Evolutionary conservation across 1,284 basidiomycete species (phyloP).

Genomic region (Irpex sp.): DNA sequence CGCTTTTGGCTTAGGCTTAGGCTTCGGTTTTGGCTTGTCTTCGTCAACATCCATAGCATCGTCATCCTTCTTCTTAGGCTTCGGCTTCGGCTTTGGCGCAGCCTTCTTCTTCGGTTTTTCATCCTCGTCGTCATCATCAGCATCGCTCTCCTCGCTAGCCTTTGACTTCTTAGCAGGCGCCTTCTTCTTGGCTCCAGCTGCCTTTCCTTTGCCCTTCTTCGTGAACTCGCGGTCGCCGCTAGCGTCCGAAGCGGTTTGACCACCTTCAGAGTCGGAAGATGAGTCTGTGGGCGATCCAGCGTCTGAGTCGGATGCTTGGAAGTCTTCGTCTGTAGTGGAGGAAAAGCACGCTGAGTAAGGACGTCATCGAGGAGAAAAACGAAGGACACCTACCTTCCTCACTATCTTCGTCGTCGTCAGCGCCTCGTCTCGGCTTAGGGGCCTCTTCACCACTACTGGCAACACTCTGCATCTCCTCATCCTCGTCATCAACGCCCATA

Average conservation of each 20-base stretch:
- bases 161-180: conserved; percentile 31
- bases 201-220: conserved; percentile 40
- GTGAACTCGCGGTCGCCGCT: conserved; percentile 64
- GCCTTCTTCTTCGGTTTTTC: conserved; percentile 31
- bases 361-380: too few species aligned
- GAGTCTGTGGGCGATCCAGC: conserved; percentile 77
- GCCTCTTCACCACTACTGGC: conserved; percentile 65
- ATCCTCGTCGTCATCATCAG: conserved; percentile 25
- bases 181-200: conserved; percentile 29
- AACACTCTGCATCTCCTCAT: conserved; percentile 80
- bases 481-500: conserved; percentile 72
- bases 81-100: conserved; percentile 31
- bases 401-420: conserved; percentile 71
- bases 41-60: conserved; percentile 26
- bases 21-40: conserved; percentile 40
- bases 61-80: conserved; percentile 41
- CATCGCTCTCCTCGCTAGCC: conserved; percentile 27
- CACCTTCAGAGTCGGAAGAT: conserved; percentile 69
- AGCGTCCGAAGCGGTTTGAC: conserved; percentile 75
- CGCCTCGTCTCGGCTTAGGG: conserved; percentile 46
- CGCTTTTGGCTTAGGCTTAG: conserved; percentile 37
- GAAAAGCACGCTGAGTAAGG: too few species aligned
- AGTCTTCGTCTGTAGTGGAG: too few species aligned
- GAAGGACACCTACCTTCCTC: too few species aligned
- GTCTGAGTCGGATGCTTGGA: conserved; percentile 80